These are phyloP conservation scores for Rhynchospora breviuscula DNA, from an alignment of 176 grass and related monocot species.

Conservation along the genomic window DNA sequence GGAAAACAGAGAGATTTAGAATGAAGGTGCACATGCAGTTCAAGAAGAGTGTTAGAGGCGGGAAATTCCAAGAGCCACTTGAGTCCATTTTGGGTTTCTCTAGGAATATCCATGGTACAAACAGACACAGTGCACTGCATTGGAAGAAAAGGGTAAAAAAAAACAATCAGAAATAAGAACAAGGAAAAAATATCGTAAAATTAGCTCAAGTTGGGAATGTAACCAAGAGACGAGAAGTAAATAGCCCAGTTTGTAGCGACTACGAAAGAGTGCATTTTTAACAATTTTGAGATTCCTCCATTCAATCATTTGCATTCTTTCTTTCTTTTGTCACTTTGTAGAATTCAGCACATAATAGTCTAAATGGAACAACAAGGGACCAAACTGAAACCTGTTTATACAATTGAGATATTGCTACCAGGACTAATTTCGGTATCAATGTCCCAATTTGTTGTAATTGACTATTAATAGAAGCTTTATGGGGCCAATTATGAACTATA, in stretches of 20 bases:
- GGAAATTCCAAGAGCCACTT: slow-evolving; percentile 81
- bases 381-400: neutral
- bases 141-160: slow-evolving; percentile 18
- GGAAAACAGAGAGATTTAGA: slow-evolving; percentile 94
- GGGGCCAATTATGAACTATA: neutral
- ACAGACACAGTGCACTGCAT: slow-evolving; percentile 86
- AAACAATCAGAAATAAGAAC: slow-evolving; percentile 4
- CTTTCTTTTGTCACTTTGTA: neutral
- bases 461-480: neutral
- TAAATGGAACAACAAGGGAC: neutral
- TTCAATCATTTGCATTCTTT: neutral
- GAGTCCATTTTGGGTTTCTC: slow-evolving; percentile 98
- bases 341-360: neutral
- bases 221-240: neutral
- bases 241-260: neutral
- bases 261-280: neutral
- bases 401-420: neutral
- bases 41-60: slow-evolving; percentile 71
- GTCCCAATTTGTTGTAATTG: neutral
- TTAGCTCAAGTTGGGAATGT: neutral
- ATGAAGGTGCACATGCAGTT: slow-evolving; percentile 95
- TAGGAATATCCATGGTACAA: slow-evolving; percentile 96
- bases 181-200: neutral
- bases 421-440: neutral
- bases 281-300: neutral